Evolutionary conservation across 2,329 filamentous ascomycete genomes (phyloP).

Genomic region (Beauveria sp.): DNA sequence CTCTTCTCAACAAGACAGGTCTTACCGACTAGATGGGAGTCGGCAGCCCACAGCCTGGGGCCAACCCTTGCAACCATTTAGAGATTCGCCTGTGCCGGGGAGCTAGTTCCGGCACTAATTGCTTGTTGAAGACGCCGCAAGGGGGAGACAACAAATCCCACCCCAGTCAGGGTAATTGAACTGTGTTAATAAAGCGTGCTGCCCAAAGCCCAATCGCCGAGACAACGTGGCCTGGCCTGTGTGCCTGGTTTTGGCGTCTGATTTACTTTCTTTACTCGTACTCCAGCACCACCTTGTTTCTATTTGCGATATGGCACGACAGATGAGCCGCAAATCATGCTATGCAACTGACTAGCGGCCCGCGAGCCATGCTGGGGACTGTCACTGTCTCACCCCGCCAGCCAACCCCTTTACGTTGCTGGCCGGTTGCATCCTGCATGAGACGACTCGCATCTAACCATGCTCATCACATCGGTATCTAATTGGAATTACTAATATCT

Average conservation of each 20-base stretch:
- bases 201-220: neutral
- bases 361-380: neutral
- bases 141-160: neutral
- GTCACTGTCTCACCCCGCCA: neutral
- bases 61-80: neutral
- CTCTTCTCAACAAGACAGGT: neutral
- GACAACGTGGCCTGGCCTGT: conserved; percentile 1
- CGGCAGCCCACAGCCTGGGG: neutral
- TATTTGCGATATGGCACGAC: neutral
- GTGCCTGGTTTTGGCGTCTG: neutral
- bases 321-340: neutral
- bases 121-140: neutral
- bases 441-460: too few relatives aligned
- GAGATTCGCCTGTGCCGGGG: conserved; percentile 4
- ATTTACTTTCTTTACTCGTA: neutral
- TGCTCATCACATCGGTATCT: neutral
- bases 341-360: neutral
- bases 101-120: conserved; percentile 7
- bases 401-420: neutral
- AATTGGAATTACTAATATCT: neutral
- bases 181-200: neutral
- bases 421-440: too few relatives aligned
- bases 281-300: too few relatives aligned
- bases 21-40: neutral
- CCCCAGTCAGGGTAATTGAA: neutral